Percentiles rank a stretch among this genome's conserved stretches.
Evolutionary conservation across 306 rosid genomes (phyloP).

Genomic region (Inga leiocalycina): DNA sequence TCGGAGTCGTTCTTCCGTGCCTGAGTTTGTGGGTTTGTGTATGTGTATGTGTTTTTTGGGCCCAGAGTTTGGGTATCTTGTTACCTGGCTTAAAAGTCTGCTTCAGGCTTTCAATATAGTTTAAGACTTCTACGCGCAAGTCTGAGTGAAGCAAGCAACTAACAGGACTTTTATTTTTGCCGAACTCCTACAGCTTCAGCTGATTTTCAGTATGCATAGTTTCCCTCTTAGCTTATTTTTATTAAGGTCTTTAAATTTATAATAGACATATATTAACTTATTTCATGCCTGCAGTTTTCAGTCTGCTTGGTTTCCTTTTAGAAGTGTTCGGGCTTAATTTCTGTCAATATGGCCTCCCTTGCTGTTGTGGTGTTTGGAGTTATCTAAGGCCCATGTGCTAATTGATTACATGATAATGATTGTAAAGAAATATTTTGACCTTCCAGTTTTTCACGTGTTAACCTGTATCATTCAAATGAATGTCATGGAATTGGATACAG

Average conservation of each 20-base stretch:
- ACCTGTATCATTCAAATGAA: no score
- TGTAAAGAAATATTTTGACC: no score
- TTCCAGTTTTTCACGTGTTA: no score
- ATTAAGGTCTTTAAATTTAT: neutral
- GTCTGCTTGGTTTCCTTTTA: neutral
- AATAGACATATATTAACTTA: neutral
- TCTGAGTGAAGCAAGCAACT: neutral
- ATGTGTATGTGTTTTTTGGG: neutral
- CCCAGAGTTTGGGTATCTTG: neutral
- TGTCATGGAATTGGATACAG: no score
- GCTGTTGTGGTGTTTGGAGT: no score
- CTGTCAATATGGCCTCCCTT: no score
- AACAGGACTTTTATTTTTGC: neutral
- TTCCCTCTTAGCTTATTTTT: neutral
- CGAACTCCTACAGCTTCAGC: neutral
- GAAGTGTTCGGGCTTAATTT: no score
- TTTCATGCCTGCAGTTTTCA: neutral
- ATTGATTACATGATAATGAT: no score
- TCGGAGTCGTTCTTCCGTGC: neutral
- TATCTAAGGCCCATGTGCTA: no score
- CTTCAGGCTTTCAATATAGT: neutral
- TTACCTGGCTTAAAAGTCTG: neutral
- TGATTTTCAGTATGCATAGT: neutral
- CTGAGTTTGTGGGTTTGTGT: neutral
- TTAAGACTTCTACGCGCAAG: neutral